phyloP scores from a whole-genome alignment of 192 early-diverging fungal species.

The Coemansia sp. region DNA sequence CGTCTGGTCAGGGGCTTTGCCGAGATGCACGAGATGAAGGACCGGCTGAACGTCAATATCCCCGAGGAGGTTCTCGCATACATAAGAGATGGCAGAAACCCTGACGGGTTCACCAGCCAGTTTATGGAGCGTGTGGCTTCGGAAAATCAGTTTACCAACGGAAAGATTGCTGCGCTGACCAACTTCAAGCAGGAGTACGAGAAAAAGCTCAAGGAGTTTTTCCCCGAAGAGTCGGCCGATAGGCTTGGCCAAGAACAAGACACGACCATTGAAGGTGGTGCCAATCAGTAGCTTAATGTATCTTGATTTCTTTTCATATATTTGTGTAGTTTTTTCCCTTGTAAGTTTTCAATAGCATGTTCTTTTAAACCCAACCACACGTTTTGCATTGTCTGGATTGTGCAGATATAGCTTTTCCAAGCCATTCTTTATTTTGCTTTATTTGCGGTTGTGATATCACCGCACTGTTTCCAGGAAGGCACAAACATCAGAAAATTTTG shows the following conservation, averaged over 20 bases:
- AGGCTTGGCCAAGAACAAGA: slow-evolving; percentile 7
- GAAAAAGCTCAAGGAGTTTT: slow-evolving; percentile 41
- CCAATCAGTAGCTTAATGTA: not conserved
- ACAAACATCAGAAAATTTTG: too few species aligned
- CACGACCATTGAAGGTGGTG: not conserved
- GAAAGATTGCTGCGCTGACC: slow-evolving; percentile 49
- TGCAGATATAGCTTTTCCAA: too few species aligned
- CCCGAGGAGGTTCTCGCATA: slow-evolving; percentile 40
- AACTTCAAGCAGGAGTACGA: slow-evolving; percentile 51
- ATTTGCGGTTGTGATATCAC: too few species aligned
- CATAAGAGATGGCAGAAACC: slow-evolving; percentile 47
- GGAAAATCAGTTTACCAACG: slow-evolving; percentile 55
- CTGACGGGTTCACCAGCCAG: slow-evolving; percentile 54
- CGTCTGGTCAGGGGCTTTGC: slow-evolving; percentile 34
- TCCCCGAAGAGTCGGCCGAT: slow-evolving; percentile 38
- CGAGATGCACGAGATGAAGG: slow-evolving; percentile 38
- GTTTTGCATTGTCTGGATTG: too few species aligned
- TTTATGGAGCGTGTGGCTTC: slow-evolving; percentile 52
- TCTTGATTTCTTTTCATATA: too few species aligned
- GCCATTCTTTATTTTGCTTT: too few species aligned
- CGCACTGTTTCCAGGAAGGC: too few species aligned
- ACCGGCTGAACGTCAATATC: slow-evolving; percentile 38
- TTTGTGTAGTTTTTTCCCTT: not conserved
- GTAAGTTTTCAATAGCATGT: too few species aligned
- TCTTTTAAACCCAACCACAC: too few species aligned